Evolutionary conservation across 345 rosid genomes (phyloP), one percentile per base, ranked within the genome.

Genomic region (Gossypium herbaceum): DNA sequence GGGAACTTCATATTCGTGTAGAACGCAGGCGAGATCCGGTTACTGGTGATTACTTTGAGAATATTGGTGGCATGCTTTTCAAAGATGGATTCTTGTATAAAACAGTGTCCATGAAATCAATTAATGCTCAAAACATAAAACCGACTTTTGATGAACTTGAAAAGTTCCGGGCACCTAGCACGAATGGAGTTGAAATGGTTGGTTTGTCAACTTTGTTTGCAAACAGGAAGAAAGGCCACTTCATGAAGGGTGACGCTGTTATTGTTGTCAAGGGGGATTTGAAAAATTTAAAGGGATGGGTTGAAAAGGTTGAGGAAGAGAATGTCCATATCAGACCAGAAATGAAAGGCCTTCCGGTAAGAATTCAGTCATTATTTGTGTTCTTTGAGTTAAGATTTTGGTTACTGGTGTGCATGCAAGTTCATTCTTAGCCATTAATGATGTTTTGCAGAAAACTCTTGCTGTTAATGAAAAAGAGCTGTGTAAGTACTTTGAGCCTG

Each of bases 131-230:
- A 75, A 90, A 90, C 79, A 88, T 95, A 55, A 88, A 91, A 70
- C 99, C 99, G 27, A 84, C 93, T 45, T 95, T 95, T 85, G 99
- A 95, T 84, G 97, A 95, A 81, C 94, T 93, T 62, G 99, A 95
- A 77, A 95, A 93, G 83, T 95, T 95, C 52, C 86, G 89, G 75
- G 79, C 86, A 58, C 97, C 99, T 73, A 85, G 90, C 58, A 90
- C 89, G 85, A 86, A 84, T 79, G 97, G 94, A 76, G 77, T 84
- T 68, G 98, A 94, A 77, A 75, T 90, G 47, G 94, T 82, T 63
- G 82, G 92, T 84, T 84, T 95, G 76, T 89, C 99, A 79, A 89
- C 94, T 69, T 82, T 95, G 73, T 95, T 93, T 78, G 87, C 94
- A 7, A 95, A 91, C 77, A 85, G 99, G 84, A 93, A 95, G 88